Evolutionary conservation across 495 filamentous ascomycete genomes (phyloP), one percentile per base, ranked within the genome.

Genomic region (Aspergillus conjunctus): DNA sequence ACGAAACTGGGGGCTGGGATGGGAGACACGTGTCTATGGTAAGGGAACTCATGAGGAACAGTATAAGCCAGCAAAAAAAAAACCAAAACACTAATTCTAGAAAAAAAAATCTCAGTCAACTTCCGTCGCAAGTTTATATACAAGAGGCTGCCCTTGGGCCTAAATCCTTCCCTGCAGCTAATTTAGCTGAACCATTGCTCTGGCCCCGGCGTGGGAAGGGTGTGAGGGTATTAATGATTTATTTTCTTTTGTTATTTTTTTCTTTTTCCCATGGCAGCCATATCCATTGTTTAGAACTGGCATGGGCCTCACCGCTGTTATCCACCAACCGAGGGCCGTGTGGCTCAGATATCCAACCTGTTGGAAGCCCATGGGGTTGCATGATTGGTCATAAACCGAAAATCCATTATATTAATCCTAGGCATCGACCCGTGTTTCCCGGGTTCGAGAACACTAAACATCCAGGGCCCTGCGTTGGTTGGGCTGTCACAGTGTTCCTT

Each of bases 121-220:
- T 11, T 22, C 18, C 18, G 0, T 21, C 3, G 6, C 44, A 10
- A 1, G 37, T 48, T 48, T 48, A 48, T 48, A 48, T 22, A 48
- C 17, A 48, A 21, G 10, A 48, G 20, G 17, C 17, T 48, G 44
- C 44, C 21, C 44, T 43, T 17, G 18, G 44, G 20, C 44, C 44
- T 17, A 18, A 48, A 21, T 48, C 44, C 7, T 20, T 22, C 18
- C 44, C n/a, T 48, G 44, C 44, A 22, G 18, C 44, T 48, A 48
- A 48, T 48, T 48, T 48, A 48, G 44, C 44, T 48, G n/a, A 48
- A 48, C 44, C 44, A 48, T 48, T 20, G 9, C n/a, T 48, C 44
- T 48, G 17, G 44, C 44, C 44, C 20, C n/a, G 17, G 26, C 2
- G 26, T 9, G 20, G 17, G 18, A 20, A 6, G 20, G n/a, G 17